phyloP scores from a whole-genome alignment of 2,329 filamentous ascomycete species.

The Sporothrix curviconia region DNA sequence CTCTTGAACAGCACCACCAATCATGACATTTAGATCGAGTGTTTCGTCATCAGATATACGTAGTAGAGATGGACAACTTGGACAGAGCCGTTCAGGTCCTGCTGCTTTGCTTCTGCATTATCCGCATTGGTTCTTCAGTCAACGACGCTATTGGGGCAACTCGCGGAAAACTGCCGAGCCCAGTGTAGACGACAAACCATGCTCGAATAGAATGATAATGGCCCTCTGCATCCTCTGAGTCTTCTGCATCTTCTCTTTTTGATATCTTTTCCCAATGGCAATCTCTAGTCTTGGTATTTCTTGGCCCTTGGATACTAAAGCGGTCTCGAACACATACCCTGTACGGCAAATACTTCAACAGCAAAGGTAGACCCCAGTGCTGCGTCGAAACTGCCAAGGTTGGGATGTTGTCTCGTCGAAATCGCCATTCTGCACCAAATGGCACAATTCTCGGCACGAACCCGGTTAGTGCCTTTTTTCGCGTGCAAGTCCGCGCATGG shows the following conservation, averaged over 20 bases:
- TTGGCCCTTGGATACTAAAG: neutral
- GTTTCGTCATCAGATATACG: neutral
- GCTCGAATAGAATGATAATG: too few species aligned
- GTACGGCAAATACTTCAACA: too few species aligned
- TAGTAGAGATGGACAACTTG: neutral
- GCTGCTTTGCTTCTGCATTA: neutral
- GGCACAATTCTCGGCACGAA: neutral
- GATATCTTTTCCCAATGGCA: too few species aligned
- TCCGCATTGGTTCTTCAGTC: neutral
- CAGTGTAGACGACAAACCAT: too few species aligned
- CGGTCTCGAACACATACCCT: too few species aligned
- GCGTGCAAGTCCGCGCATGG: slow-evolving; percentile 1
- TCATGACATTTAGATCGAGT: neutral
- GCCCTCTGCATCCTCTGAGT: too few species aligned
- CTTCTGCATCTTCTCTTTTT: too few species aligned
- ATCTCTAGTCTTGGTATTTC: neutral
- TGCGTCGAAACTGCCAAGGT: too few species aligned
- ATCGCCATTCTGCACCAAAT: slow-evolving; percentile 1
- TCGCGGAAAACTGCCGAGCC: too few species aligned
- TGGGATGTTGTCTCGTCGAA: too few species aligned
- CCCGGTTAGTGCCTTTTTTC: neutral
- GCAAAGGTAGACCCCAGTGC: too few species aligned
- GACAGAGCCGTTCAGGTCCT: neutral
- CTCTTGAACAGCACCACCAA: neutral
- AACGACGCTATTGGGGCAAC: too few species aligned